Conservation (phyloP, 1,284 basidiomycete species). For the Paramarasmius palmivorus region DNA sequence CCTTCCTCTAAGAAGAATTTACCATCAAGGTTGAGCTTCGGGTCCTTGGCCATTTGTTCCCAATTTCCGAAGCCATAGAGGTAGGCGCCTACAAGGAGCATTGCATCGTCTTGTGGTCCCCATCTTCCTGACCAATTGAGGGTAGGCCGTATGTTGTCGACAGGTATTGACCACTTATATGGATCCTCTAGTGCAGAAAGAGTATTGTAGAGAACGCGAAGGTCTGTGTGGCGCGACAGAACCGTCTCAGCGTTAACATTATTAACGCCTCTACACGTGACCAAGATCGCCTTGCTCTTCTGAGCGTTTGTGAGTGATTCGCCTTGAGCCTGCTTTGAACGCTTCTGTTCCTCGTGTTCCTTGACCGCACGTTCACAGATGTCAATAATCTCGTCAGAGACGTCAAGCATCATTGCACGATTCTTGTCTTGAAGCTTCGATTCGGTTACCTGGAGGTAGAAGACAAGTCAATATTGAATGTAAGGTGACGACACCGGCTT, state of each 20-base stretch:
- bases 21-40: slow-evolving; percentile 79
- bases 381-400: slow-evolving; percentile 91
- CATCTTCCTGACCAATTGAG: slow-evolving; percentile 96
- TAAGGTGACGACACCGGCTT: slow-evolving; percentile 10
- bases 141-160: slow-evolving; percentile 91
- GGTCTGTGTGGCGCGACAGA: slow-evolving; percentile 86
- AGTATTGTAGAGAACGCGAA: slow-evolving; percentile 87
- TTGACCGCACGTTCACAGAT: slow-evolving; percentile 85
- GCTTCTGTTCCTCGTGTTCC: slow-evolving; percentile 82
- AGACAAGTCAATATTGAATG: slow-evolving; percentile 14
- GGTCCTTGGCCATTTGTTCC: slow-evolving; percentile 93
- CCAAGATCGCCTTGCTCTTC: slow-evolving; percentile 94
- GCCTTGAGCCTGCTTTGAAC: slow-evolving; percentile 74
- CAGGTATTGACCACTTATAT: slow-evolving; percentile 84
- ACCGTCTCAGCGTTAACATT: slow-evolving; percentile 99
- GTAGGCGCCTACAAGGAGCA: slow-evolving; percentile 93
- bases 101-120: slow-evolving; percentile 91
- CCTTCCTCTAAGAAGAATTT: slow-evolving; percentile 98
- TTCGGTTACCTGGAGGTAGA: slow-evolving; percentile 73
- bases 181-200: slow-evolving; percentile 75
- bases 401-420: slow-evolving; percentile 87
- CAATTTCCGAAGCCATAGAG: slow-evolving; percentile 95
- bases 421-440: slow-evolving; percentile 96
- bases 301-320: slow-evolving; percentile 84
- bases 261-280: slow-evolving; percentile 86